phyloP scores from a whole-genome alignment of 2,329 filamentous ascomycete genomes.

The Didymella sp. region DNA sequence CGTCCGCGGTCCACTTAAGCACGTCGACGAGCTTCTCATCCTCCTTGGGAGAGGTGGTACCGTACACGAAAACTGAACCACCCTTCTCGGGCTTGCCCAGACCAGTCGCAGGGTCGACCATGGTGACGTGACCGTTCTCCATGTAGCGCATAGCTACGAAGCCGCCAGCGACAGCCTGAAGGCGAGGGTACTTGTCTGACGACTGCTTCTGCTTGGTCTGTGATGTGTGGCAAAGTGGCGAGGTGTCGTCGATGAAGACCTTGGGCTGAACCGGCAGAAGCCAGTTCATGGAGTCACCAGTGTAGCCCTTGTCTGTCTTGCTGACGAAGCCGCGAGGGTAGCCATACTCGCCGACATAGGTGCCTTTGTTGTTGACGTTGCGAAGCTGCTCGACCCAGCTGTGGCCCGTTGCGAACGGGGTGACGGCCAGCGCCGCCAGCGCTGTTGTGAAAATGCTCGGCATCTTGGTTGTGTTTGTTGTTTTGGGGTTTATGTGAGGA shows the following conservation, averaged over 20 bases:
- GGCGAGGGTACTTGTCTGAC: slow-evolving; percentile 63
- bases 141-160: slow-evolving; percentile 59
- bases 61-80: slow-evolving; percentile 58
- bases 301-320: slow-evolving; percentile 63
- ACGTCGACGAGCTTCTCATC: slow-evolving; percentile 69
- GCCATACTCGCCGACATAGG: slow-evolving; percentile 72
- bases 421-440: slow-evolving; percentile 29
- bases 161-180: slow-evolving; percentile 61
- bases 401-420: slow-evolving; percentile 57
- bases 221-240: slow-evolving; percentile 68
- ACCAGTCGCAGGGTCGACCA: slow-evolving; percentile 44
- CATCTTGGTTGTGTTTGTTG: slow-evolving; percentile 26
- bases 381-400: slow-evolving; percentile 83
- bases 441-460: slow-evolving; percentile 23
- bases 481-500: slow-evolving; percentile 9
- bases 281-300: slow-evolving; percentile 63
- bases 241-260: slow-evolving; percentile 57
- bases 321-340: slow-evolving; percentile 75
- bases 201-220: slow-evolving; percentile 66
- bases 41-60: slow-evolving; percentile 55
- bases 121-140: slow-evolving; percentile 59
- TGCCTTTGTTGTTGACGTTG: slow-evolving; percentile 75
- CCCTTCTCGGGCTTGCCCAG: slow-evolving; percentile 53
- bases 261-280: slow-evolving; percentile 60
- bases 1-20: slow-evolving; percentile 81